Evolutionary conservation across 2,329 filamentous ascomycete species (phyloP), one percentile per base, ranked within the genome.

Genomic region (Aspergillaceae sp.): DNA sequence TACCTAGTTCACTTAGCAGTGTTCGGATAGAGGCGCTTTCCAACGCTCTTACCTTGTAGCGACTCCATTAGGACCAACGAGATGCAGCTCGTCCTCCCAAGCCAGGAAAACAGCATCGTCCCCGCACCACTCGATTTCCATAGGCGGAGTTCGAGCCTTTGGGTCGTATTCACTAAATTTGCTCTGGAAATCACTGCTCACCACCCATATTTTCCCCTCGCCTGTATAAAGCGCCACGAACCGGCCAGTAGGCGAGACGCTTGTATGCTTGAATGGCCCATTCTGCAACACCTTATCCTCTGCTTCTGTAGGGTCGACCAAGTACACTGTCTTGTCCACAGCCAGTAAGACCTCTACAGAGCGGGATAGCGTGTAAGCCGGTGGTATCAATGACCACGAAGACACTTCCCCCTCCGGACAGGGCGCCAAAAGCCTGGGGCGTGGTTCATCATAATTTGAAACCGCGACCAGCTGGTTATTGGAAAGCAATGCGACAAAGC

Each of bases 81-180:
- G 77, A 61, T 96, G 92, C 3, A 98, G 84, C 65, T 98, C 92
- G 61, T 98, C 92, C 61, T 97, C 92, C 92, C 92, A 98, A 0
- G 90, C 90, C 57, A 98, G 81, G 29, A 95, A 80, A 3, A 92
- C 86, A 9, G 90, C 88, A 66, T 97, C 91, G 58, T 92, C 91
- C 4, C 92, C 92, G 65, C 92, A 98, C 92, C 92, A 98, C 58
- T 92, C 84, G 50, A 98, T 77, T 52, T 92, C 87, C 57, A 87
- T 85, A 3, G 92, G 92, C 1, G 84, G 77, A 4, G 88, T 94
- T 64, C 84, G 85, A 7, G 87, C 90, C 55, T 83, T 83, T 1
- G 90, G 91, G 59, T 95, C 83, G 62, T 97, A 91, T 68, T 97
- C 90, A 62, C 89, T 91, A 51, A 95, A 74, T 47, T 90, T 84